Evolutionary conservation across 2,329 filamentous ascomycete genomes (phyloP), one percentile per base, ranked within the genome.

Genomic region (Pochonia chlamydosporia): DNA sequence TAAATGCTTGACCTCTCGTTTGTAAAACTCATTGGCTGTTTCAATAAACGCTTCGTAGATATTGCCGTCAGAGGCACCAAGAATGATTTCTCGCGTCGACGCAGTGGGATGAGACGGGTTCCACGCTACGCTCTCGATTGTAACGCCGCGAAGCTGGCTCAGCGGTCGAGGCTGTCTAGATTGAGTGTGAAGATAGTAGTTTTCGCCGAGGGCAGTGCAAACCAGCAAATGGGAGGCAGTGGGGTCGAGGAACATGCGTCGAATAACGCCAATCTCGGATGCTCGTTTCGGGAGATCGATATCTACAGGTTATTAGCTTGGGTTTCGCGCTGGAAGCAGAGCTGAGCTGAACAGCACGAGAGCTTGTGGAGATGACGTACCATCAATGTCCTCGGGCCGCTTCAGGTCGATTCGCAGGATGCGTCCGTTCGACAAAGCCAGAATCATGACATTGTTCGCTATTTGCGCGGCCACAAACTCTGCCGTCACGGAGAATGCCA

Each of bases 381-480:
- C 88, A 70, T 99, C 93, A 60, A 99, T 96, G 66, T 99, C 93
- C 62, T 91, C 89, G 5, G 93, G 87, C 60, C 85, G 88, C 66
- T 96, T 90, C 44, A 97, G 73, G 64, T 97, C 93, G 65, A 99
- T 99, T 51, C 93, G 83, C 50, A 99, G 73, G 54, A 99, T 93
- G 57, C 92, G 85, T 43, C 90, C 89, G 49, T 92, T 96, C 5
- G 90, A 92, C 31, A 99, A 78, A 35, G 93, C 93, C 44, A 99
- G 76, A 20, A 97, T 84, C 48, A 99, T 79, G 52, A 97, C 91
- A 73, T 99, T 96, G 69, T 99, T 97, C 54, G 92, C 91, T 47
- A 97, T 92, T 68, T 96, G 91, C 35, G 91, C 91, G 16, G 93
- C 91, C 41, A 96, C 93, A 63, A 99, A 97, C 67, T 96, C 89